Conservation (phyloP, 1,284 basidiomycete genomes). For the Amylostereum areolatum region DNA sequence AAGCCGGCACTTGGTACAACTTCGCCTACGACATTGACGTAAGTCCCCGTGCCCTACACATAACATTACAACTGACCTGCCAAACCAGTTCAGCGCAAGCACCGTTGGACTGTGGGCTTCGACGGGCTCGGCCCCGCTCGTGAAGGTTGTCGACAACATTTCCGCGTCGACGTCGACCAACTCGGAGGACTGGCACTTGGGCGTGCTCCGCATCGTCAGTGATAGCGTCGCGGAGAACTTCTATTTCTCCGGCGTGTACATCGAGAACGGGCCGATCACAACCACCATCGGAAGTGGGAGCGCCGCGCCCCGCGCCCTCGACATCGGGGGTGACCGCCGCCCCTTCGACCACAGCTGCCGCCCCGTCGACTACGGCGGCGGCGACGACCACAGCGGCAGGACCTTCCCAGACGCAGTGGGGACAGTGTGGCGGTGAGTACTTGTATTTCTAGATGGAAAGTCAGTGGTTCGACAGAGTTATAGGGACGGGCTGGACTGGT, state of each 20-base stretch:
- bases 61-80: background rate
- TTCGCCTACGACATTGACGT: constrained; percentile 60
- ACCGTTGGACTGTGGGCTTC: constrained; percentile 59
- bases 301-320: constrained; percentile 16
- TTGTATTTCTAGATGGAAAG: background rate
- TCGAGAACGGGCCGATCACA: constrained; percentile 51
- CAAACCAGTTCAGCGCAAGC: constrained; percentile 38
- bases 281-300: constrained; percentile 39
- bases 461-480: background rate
- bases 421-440: constrained; percentile 45
- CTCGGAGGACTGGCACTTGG: constrained; percentile 59
- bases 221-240: constrained; percentile 44
- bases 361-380: constrained; percentile 18
- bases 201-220: constrained; percentile 52
- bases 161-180: constrained; percentile 51
- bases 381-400: constrained; percentile 27
- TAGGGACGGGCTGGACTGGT: constrained; percentile 40
- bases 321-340: constrained; percentile 16
- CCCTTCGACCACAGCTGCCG: constrained; percentile 12
- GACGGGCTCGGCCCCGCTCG: constrained; percentile 40
- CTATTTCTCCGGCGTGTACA: constrained; percentile 56
- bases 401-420: constrained; percentile 40
- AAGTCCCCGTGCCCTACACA: constrained; percentile 15
- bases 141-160: constrained; percentile 44
- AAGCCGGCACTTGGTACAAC: constrained; percentile 54